Conservation (phyloP, 2,329 filamentous ascomycete species). For the Fusarium haematococcum region DNA sequence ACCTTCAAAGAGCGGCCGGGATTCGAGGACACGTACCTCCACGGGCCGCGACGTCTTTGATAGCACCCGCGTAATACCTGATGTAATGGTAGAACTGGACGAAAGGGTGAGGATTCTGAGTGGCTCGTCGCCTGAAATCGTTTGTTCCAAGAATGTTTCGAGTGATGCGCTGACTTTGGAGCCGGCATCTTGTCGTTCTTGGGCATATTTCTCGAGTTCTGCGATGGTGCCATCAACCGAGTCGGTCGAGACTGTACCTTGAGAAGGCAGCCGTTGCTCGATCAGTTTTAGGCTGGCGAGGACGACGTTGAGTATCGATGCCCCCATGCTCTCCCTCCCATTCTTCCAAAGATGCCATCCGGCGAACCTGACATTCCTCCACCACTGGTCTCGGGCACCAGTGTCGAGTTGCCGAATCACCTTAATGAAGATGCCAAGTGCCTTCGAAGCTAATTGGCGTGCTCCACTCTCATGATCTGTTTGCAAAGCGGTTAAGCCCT, state of each 20-base stretch:
- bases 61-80: slow-evolving; percentile 59
- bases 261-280: slow-evolving; percentile 45
- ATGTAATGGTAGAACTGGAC: slow-evolving; percentile 70
- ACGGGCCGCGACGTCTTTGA: slow-evolving; percentile 52
- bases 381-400: slow-evolving; percentile 58
- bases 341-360: slow-evolving; percentile 75
- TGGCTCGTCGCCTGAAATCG: slow-evolving; percentile 32
- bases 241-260: neutral
- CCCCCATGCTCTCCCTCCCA: slow-evolving; percentile 74
- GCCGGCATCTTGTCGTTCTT: slow-evolving; percentile 40
- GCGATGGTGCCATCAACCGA: slow-evolving; percentile 34
- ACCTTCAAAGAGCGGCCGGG: slow-evolving; percentile 75
- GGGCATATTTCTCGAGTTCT: slow-evolving; percentile 27
- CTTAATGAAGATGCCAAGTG: slow-evolving; percentile 62
- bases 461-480: slow-evolving; percentile 70
- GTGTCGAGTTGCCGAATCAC: slow-evolving; percentile 53
- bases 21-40: slow-evolving; percentile 73
- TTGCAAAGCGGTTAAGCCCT: slow-evolving; percentile 62
- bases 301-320: slow-evolving; percentile 65
- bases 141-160: slow-evolving; percentile 45
- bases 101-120: slow-evolving; percentile 71
- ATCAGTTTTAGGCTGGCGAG: slow-evolving; percentile 59
- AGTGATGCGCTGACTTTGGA: slow-evolving; percentile 52
- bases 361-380: slow-evolving; percentile 64
- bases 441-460: slow-evolving; percentile 66